A percentile compares a stretch with the other conserved stretches of the same genome.
phyloP scores from a whole-genome alignment of 2,329 filamentous ascomycete species.

The Plenodomus tracheiphilus region DNA sequence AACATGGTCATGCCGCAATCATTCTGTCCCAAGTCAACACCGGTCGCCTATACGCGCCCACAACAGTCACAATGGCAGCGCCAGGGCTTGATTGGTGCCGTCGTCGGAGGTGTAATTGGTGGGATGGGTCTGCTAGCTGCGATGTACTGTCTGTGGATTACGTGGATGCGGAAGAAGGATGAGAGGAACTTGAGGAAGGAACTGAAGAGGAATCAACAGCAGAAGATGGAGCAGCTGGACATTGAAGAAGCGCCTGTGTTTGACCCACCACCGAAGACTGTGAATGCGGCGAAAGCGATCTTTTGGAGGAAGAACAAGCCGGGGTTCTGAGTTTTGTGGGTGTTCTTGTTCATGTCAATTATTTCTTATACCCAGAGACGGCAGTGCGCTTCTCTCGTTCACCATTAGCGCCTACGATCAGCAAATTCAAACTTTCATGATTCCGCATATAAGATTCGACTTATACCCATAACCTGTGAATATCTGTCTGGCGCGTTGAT shows the following conservation, averaged over 20 bases:
- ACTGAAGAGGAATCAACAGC: slow-evolving; percentile 28
- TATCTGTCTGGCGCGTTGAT: no score
- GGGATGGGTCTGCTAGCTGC: slow-evolving; percentile 35
- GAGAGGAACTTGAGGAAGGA: slow-evolving; percentile 32
- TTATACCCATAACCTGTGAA: no score
- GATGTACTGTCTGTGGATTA: slow-evolving; percentile 34
- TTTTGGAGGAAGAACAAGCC: slow-evolving; percentile 39
- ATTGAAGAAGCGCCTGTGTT: slow-evolving; percentile 38
- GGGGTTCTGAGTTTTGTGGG: slow-evolving; percentile 1
- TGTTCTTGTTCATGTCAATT: neutral
- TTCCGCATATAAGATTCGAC: neutral
- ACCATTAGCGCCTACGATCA: neutral
- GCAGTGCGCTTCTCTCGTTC: slow-evolving; percentile 12
- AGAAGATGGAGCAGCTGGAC: slow-evolving; percentile 39
- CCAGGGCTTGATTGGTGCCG: slow-evolving; percentile 45
- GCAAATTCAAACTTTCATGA: neutral
- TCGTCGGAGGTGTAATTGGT: slow-evolving; percentile 44
- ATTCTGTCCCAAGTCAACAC: slow-evolving; percentile 46
- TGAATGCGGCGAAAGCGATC: slow-evolving; percentile 25
- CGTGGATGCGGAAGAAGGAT: slow-evolving; percentile 32
- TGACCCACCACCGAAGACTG: slow-evolving; percentile 35
- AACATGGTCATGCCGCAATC: slow-evolving; percentile 48
- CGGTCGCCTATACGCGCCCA: slow-evolving; percentile 36
- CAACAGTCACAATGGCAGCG: slow-evolving; percentile 33
- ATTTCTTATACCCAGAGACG: slow-evolving; percentile 16